Conservation (phyloP, 1,284 basidiomycete genomes). For the Ganoderma leucocontextum region DNA sequence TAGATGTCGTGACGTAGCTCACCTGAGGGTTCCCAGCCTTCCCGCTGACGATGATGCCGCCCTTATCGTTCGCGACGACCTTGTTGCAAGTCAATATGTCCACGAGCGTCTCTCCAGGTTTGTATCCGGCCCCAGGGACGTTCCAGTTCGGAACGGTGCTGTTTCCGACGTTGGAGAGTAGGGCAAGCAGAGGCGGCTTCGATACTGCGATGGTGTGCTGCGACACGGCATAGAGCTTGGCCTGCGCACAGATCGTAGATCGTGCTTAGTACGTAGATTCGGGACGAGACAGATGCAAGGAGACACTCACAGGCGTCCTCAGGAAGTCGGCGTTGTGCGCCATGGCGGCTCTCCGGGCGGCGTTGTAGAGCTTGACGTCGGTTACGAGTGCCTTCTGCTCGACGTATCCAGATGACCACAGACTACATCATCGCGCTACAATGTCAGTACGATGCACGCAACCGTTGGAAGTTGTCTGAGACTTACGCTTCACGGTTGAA, state of each 20-base stretch:
- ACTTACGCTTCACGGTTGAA: slow-evolving; percentile 70
- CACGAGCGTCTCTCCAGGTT: slow-evolving; percentile 58
- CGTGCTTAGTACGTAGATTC: not conserved
- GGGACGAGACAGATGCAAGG: not conserved
- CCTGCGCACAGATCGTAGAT: slow-evolving; percentile 41
- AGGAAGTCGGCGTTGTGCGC: slow-evolving; percentile 56
- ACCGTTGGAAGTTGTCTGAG: not conserved
- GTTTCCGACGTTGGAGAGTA: slow-evolving; percentile 71
- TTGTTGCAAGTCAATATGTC: slow-evolving; percentile 67
- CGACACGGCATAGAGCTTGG: slow-evolving; percentile 50
- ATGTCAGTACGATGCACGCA: not conserved
- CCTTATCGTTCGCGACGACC: slow-evolving; percentile 53
- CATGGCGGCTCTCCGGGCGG: slow-evolving; percentile 65
- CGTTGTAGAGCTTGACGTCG: slow-evolving; percentile 65
- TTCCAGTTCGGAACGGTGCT: slow-evolving; percentile 51
- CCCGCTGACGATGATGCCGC: slow-evolving; percentile 47
- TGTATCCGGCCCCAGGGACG: slow-evolving; percentile 54
- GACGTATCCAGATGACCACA: slow-evolving; percentile 66
- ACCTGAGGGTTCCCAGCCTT: slow-evolving; percentile 8
- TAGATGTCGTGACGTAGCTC: not conserved
- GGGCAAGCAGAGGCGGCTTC: slow-evolving; percentile 72
- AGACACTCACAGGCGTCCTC: slow-evolving; percentile 54
- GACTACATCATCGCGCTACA: slow-evolving; percentile 42
- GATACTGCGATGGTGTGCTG: slow-evolving; percentile 61
- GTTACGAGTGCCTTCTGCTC: slow-evolving; percentile 58